These are phyloP conservation scores for Sporothrix sp. DNA, from an alignment of 2,329 filamentous ascomycete species.

Conservation along the genomic window DNA sequence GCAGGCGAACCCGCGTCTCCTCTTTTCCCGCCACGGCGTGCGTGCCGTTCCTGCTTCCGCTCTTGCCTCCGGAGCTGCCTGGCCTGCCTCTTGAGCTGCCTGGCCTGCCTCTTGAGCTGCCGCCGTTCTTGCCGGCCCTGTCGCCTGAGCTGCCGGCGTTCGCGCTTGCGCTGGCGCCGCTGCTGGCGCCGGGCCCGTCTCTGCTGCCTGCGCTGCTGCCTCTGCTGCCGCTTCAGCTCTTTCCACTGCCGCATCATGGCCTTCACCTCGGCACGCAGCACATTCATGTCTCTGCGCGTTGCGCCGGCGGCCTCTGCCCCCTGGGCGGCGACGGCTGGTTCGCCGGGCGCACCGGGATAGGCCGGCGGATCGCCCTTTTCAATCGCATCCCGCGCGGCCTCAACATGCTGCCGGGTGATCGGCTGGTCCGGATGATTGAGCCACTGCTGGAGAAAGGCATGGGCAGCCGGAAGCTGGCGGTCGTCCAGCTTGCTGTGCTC, in stretches of 20 bases:
- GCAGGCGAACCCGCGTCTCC: too few species aligned
- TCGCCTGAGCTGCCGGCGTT: background rate
- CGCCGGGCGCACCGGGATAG: background rate
- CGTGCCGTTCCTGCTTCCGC: background rate
- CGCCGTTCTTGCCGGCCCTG: slow-evolving; percentile 3
- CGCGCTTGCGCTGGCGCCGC: background rate
- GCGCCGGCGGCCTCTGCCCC: too few species aligned
- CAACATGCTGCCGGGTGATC: slow-evolving; percentile 37
- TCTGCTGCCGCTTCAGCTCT: slow-evolving; percentile 29
- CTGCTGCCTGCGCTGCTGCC: slow-evolving; percentile 23
- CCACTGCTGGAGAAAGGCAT: slow-evolving; percentile 38
- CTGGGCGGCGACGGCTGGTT: too few species aligned
- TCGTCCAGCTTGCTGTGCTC: slow-evolving; percentile 41
- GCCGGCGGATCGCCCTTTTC: background rate
- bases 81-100: background rate
- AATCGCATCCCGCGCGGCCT: slow-evolving; percentile 22
- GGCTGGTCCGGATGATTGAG: slow-evolving; percentile 39
- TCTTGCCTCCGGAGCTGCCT: background rate
- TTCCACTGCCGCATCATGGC: slow-evolving; percentile 36
- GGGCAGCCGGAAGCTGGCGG: slow-evolving; percentile 38
- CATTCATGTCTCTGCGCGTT: too few species aligned
- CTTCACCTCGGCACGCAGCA: slow-evolving; percentile 34
- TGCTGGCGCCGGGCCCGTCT: slow-evolving; percentile 19
- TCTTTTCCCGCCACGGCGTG: background rate
- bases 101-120: background rate